Conservation (phyloP, 148 eudicot species). For the Camellia granthamiana region DNA sequence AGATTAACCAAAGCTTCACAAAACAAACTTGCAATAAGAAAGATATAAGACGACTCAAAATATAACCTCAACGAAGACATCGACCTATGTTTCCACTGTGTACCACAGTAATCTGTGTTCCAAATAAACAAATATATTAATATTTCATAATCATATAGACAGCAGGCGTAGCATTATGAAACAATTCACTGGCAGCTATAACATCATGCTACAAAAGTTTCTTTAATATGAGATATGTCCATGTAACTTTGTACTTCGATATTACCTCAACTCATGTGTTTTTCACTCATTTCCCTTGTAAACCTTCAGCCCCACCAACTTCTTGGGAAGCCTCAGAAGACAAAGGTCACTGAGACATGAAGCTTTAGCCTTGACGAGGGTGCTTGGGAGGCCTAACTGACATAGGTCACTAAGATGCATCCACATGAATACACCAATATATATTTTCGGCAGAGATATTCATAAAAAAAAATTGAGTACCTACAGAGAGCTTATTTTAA, state of each 20-base stretch:
- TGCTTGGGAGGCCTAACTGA: slow-evolving; percentile 10
- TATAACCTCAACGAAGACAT: background rate
- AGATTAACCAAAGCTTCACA: background rate
- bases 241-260: background rate
- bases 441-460: background rate
- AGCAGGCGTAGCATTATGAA: background rate
- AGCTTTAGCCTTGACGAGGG: slow-evolving; percentile 7
- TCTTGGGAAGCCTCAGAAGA: slow-evolving; percentile 8
- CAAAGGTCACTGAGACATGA: slow-evolving; percentile 8
- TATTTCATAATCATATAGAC: background rate
- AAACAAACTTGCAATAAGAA: background rate
- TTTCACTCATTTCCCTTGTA: slow-evolving; percentile 3
- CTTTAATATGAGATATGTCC: background rate
- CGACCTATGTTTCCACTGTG: background rate
- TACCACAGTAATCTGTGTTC: background rate
- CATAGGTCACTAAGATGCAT: slow-evolving; percentile 12
- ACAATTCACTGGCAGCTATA: background rate
- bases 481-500: slow-evolving; percentile 2
- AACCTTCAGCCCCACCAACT: slow-evolving; percentile 10
- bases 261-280: slow-evolving; percentile 10
- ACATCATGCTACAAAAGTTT: background rate
- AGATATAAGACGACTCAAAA: background rate
- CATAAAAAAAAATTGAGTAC: background rate
- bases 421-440: slow-evolving; percentile 8
- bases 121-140: background rate